Conservation (phyloP, 2,329 filamentous ascomycete species). For the Colletotrichum viniferum region DNA sequence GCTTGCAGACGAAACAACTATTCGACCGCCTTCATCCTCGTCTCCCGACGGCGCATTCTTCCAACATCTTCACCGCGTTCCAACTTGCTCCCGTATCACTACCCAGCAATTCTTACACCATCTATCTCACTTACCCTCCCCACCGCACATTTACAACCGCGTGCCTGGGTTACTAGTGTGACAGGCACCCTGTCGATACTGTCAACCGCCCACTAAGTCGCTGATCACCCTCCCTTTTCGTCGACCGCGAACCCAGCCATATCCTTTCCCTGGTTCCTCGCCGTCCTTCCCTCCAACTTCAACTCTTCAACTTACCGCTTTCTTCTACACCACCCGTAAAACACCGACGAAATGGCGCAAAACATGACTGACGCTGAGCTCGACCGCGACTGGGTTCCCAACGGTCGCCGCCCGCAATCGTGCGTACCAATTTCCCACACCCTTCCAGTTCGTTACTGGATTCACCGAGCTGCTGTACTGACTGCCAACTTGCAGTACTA, state of each 20-base stretch:
- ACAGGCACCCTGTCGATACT: slow-evolving; percentile 11
- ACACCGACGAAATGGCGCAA: slow-evolving; percentile 21
- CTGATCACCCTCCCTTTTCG: slow-evolving; percentile 21
- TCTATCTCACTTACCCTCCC: neutral
- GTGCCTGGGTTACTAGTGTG: neutral
- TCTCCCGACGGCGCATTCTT: neutral
- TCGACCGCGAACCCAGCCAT: slow-evolving; percentile 2
- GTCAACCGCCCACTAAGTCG: slow-evolving; percentile 9
- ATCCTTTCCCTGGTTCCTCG: neutral
- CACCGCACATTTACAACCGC: neutral
- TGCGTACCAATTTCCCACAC: slow-evolving; percentile 64
- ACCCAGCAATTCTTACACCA: neutral
- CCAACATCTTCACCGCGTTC: neutral
- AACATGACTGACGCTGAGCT: slow-evolving; percentile 68
- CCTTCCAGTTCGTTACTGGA: slow-evolving; percentile 57
- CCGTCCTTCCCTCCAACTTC: neutral
- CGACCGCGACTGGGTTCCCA: slow-evolving; percentile 82
- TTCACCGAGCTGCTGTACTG: neutral
- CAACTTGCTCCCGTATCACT: neutral
- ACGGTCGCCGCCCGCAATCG: slow-evolving; percentile 80
- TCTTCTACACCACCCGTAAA: neutral
- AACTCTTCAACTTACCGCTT: neutral
- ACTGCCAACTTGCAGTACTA: slow-evolving; percentile 62
- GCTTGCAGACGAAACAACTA: slow-evolving; percentile 14
- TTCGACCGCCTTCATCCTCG: neutral